A percentile compares a stretch with the other conserved stretches of the same genome.
These are phyloP conservation scores for Delphinella strobiligena DNA, from an alignment of 2,329 filamentous ascomycete species.

Conservation along the genomic window DNA sequence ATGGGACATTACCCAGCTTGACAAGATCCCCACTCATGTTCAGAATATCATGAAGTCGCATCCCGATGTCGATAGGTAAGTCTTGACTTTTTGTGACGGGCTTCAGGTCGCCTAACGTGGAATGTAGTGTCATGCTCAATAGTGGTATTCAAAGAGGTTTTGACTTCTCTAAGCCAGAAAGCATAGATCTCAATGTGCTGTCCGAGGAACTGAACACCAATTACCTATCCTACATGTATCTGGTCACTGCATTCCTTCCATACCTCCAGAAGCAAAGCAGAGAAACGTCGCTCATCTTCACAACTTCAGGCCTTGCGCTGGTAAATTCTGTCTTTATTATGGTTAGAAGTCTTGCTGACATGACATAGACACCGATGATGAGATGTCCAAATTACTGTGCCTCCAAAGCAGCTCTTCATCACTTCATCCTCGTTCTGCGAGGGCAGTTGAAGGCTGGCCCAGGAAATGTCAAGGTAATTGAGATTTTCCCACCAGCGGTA, in stretches of 20 bases:
- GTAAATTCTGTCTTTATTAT: slow-evolving; percentile 17
- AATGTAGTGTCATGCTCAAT: slow-evolving; percentile 39
- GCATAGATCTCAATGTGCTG: slow-evolving; percentile 31
- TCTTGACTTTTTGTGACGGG: background rate
- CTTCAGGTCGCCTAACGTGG: slow-evolving; percentile 14
- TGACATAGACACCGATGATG: slow-evolving; percentile 25
- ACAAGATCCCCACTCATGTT: slow-evolving; percentile 34
- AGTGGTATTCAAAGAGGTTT: slow-evolving; percentile 40
- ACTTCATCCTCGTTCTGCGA: slow-evolving; percentile 40
- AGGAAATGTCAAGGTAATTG: slow-evolving; percentile 40
- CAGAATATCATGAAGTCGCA: slow-evolving; percentile 30
- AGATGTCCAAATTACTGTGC: slow-evolving; percentile 41
- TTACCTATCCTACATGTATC: slow-evolving; percentile 36
- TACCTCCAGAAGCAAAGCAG: slow-evolving; percentile 34
- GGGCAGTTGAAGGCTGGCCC: slow-evolving; percentile 36
- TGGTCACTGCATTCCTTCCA: slow-evolving; percentile 39
- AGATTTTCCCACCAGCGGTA: slow-evolving; percentile 43
- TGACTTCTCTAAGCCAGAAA: slow-evolving; percentile 37
- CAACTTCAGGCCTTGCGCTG: slow-evolving; percentile 39
- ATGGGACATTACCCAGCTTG: slow-evolving; percentile 41
- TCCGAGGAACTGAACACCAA: slow-evolving; percentile 39
- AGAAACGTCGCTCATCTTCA: slow-evolving; percentile 33
- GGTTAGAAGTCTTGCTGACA: too few species aligned
- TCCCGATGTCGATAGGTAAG: slow-evolving; percentile 32
- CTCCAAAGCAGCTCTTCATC: slow-evolving; percentile 43